phyloP scores from a whole-genome alignment of 345 rosid species.

The thale cress (Arabidopsis thaliana) region DNA sequence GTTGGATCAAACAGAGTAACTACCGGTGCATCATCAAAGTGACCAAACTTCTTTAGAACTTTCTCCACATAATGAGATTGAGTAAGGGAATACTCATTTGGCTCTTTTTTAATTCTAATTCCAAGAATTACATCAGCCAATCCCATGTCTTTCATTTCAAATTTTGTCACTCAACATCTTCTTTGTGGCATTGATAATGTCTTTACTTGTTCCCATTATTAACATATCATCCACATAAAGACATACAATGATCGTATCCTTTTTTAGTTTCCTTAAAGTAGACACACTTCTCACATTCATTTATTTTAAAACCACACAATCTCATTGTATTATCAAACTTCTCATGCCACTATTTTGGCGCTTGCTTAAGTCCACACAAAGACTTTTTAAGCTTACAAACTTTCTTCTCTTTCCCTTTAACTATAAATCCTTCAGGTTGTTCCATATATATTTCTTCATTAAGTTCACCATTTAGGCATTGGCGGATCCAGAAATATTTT shows the following conservation, averaged over 20 bases:
- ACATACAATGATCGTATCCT: slow-evolving; percentile 8
- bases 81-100: background rate
- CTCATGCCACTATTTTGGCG: slow-evolving; percentile 4
- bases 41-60: background rate
- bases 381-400: background rate
- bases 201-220: slow-evolving; percentile 1
- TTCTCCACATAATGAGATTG: slow-evolving; percentile 10
- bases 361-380: background rate
- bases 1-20: slow-evolving; percentile 10
- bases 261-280: slow-evolving; percentile 1
- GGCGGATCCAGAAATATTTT: too few relatives aligned
- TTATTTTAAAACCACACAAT: background rate
- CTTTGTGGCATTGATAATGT: background rate
- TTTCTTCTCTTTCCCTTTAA: slow-evolving; percentile 6
- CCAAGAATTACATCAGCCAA: slow-evolving; percentile 1
- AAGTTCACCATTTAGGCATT: background rate
- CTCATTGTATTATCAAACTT: slow-evolving; percentile 5
- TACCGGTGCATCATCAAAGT: background rate
- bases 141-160: background rate
- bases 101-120: background rate
- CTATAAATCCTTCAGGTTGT: slow-evolving; percentile 16
- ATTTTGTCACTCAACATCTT: background rate
- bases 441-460: slow-evolving; percentile 21
- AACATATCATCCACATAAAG: slow-evolving; percentile 13
- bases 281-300: background rate